These are phyloP conservation scores for Ophiostoma sp. DNA, from an alignment of 2,329 filamentous ascomycete genomes.

Conservation along the genomic window DNA sequence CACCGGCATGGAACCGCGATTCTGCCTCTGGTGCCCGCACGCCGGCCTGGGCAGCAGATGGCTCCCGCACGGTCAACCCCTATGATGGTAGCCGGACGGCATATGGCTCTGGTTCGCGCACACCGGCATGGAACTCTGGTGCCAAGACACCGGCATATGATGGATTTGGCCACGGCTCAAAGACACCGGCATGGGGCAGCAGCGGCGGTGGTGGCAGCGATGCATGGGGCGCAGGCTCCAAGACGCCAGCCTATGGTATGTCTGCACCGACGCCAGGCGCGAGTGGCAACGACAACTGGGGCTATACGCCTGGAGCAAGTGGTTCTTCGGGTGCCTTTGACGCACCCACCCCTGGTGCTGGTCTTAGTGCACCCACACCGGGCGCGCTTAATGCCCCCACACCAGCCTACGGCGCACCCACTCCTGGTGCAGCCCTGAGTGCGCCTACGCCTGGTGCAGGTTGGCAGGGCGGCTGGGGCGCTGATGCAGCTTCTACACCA, in stretches of 20 bases:
- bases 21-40: constrained; percentile 56
- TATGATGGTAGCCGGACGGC: constrained; percentile 71
- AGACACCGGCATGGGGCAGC: constrained; percentile 56
- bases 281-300: constrained; percentile 35
- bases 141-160: constrained; percentile 64
- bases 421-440: constrained; percentile 49
- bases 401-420: constrained; percentile 56
- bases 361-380: constrained; percentile 55
- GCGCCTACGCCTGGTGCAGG: constrained; percentile 65
- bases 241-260: constrained; percentile 68
- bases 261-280: constrained; percentile 53
- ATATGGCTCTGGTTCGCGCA: constrained; percentile 68
- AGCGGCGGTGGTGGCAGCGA: constrained; percentile 29
- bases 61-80: constrained; percentile 61
- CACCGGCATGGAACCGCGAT: constrained; percentile 57
- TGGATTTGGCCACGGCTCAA: constrained; percentile 61
- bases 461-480: constrained; percentile 55
- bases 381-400: constrained; percentile 64
- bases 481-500: constrained; percentile 62
- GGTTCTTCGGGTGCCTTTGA: constrained; percentile 48
- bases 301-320: constrained; percentile 5
- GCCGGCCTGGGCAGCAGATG: constrained; percentile 61
- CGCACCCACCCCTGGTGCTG: constrained; percentile 60
- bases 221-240: constrained; percentile 47
- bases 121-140: constrained; percentile 72